Conservation (phyloP, 2,329 filamentous ascomycete genomes). For the Fusarium luffae region DNA sequence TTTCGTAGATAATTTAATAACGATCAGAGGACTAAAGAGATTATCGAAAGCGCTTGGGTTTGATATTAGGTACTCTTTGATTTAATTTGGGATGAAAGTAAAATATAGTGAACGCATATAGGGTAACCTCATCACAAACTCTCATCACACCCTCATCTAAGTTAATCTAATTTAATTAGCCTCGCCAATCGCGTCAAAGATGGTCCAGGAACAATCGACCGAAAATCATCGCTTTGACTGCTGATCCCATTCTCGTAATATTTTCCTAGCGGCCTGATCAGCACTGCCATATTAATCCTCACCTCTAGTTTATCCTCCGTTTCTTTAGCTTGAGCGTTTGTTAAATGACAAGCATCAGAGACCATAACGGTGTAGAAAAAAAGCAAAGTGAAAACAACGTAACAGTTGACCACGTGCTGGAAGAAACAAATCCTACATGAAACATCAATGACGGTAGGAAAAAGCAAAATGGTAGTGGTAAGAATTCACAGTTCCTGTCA, state of each 20-base stretch:
- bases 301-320: constrained; percentile 6
- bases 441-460: neutral
- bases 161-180: neutral
- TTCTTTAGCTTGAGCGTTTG: neutral
- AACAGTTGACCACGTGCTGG: neutral
- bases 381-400: neutral
- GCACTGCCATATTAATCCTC: constrained; percentile 15
- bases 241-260: constrained; percentile 4
- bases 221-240: neutral
- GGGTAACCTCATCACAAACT: constrained; percentile 1
- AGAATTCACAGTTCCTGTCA: neutral
- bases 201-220: neutral
- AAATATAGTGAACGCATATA: neutral
- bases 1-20: too few relatives aligned
- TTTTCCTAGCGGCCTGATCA: constrained; percentile 23
- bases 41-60: too few relatives aligned
- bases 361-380: neutral
- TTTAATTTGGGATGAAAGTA: neutral
- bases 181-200: constrained; percentile 15
- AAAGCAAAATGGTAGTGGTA: neutral
- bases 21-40: too few relatives aligned
- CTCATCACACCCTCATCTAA: neutral
- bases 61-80: neutral
- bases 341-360: neutral
- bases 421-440: neutral